phyloP scores from a whole-genome alignment of 1,284 basidiomycete species.

The Tetrapyrgos nigripes region DNA sequence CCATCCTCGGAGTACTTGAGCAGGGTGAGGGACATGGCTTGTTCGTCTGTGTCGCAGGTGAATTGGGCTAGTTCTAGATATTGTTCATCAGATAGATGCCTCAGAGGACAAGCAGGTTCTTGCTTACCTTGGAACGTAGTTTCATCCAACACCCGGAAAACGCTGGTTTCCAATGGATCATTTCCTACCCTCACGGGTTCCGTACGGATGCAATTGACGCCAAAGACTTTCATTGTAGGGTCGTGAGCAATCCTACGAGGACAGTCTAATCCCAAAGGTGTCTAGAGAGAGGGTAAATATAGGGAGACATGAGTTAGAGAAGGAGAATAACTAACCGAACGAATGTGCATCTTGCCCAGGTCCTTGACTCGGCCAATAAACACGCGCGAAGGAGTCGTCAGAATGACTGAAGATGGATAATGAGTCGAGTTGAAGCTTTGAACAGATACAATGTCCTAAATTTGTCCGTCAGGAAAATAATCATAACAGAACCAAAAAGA shows the following conservation, averaged over 20 bases:
- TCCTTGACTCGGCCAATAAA: slow-evolving; percentile 71
- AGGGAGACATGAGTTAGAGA: neutral
- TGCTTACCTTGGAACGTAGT: slow-evolving; percentile 68
- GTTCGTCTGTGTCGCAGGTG: slow-evolving; percentile 59
- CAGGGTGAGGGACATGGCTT: slow-evolving; percentile 61
- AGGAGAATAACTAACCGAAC: slow-evolving; percentile 57
- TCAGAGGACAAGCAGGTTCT: neutral
- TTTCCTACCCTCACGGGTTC: slow-evolving; percentile 64
- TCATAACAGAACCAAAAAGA: neutral
- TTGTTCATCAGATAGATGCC: neutral
- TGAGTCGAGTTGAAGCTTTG: slow-evolving; percentile 52
- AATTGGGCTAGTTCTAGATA: slow-evolving; percentile 58
- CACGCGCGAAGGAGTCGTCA: slow-evolving; percentile 63
- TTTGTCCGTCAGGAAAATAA: slow-evolving; percentile 1
- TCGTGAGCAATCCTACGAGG: slow-evolving; percentile 71
- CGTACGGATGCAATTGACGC: slow-evolving; percentile 62
- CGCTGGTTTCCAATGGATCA: slow-evolving; percentile 52
- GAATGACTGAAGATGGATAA: slow-evolving; percentile 60
- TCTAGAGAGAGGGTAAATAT: slow-evolving; percentile 43
- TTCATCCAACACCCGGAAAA: slow-evolving; percentile 74
- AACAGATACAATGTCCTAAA: slow-evolving; percentile 67
- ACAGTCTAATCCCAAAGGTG: slow-evolving; percentile 70
- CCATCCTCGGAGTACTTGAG: slow-evolving; percentile 41
- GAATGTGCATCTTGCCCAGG: slow-evolving; percentile 83
- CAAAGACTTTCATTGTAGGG: slow-evolving; percentile 61